Conservation (phyloP, 2,329 filamentous ascomycete species). For the Didymella pomorum region DNA sequence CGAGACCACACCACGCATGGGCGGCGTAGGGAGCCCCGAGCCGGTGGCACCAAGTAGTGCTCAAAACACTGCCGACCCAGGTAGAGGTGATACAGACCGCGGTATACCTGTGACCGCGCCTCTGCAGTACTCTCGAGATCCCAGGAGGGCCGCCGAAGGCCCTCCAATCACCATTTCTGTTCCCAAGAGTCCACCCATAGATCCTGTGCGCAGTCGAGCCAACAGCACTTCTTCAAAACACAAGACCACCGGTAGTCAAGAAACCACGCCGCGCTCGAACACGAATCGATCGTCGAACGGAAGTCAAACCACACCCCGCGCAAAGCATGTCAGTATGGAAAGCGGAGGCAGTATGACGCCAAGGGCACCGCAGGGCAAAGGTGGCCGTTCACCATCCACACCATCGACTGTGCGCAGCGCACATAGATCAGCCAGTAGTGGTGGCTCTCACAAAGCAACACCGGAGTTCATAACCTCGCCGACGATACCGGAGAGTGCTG, state of each 20-base stretch:
- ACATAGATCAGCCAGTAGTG: conserved; percentile 37
- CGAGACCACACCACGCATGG: conserved; percentile 49
- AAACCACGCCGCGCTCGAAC: conserved; percentile 38
- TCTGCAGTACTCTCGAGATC: conserved; percentile 36
- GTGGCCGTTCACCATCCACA: conserved; percentile 43
- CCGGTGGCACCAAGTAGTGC: conserved; percentile 27
- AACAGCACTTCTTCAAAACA: conserved; percentile 38
- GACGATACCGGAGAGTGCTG: conserved; percentile 42
- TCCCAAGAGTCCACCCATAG: conserved; percentile 31
- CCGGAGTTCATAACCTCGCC: conserved; percentile 35
- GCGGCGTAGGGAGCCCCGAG: conserved; percentile 43
- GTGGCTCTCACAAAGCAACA: conserved; percentile 40
- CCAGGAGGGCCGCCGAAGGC: conserved; percentile 37
- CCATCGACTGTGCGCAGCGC: conserved; percentile 45
- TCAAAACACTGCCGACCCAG: conserved; percentile 14
- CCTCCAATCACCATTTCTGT: conserved; percentile 34
- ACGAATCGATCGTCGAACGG: conserved; percentile 35
- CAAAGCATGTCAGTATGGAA: conserved; percentile 40
- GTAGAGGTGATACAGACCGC: conserved; percentile 20
- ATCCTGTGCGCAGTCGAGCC: conserved; percentile 38
- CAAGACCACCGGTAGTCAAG: conserved; percentile 33
- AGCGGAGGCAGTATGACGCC: conserved; percentile 46
- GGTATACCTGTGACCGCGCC: conserved; percentile 20
- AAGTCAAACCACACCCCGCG: conserved; percentile 46
- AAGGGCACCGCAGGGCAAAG: conserved; percentile 39